These are phyloP conservation scores for Boletus rubropictus DNA, from an alignment of 768 basidiomycete species.

Conservation along the genomic window DNA sequence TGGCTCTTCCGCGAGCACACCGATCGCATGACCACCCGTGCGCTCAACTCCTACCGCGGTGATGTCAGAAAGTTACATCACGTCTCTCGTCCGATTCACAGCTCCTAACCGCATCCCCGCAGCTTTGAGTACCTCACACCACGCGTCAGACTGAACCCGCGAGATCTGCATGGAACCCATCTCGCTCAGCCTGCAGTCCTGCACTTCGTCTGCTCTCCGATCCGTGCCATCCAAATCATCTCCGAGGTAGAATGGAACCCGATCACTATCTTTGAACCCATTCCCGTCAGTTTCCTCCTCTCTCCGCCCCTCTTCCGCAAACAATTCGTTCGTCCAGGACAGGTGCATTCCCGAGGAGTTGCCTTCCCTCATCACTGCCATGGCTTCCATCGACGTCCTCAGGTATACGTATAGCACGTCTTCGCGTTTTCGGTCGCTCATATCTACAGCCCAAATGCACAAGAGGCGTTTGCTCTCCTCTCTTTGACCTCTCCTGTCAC, in stretches of 20 bases:
- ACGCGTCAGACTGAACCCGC: slow-evolving; percentile 63
- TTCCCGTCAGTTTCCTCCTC: slow-evolving; percentile 52
- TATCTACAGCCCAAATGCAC: slow-evolving; percentile 69
- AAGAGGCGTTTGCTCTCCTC: slow-evolving; percentile 70
- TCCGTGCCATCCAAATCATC: slow-evolving; percentile 60
- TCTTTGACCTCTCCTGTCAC: slow-evolving; percentile 43
- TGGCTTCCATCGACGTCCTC: slow-evolving; percentile 59
- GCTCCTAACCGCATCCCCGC: slow-evolving; percentile 10
- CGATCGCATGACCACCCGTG: slow-evolving; percentile 57
- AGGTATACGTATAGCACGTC: slow-evolving; percentile 41
- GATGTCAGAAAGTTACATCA: slow-evolving; percentile 58
- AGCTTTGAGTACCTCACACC: slow-evolving; percentile 80
- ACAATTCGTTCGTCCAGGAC: slow-evolving; percentile 40
- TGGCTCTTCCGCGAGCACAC: slow-evolving; percentile 69
- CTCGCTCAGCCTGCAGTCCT: slow-evolving; percentile 49
- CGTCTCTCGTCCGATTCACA: slow-evolving; percentile 1
- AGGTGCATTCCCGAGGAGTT: slow-evolving; percentile 78
- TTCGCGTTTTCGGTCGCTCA: slow-evolving; percentile 3
- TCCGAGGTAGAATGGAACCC: slow-evolving; percentile 69
- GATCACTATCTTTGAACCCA: slow-evolving; percentile 74
- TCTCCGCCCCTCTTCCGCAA: neutral
- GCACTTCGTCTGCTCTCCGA: slow-evolving; percentile 85
- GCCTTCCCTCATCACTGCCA: slow-evolving; percentile 52
- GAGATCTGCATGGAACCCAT: slow-evolving; percentile 53
- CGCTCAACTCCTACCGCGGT: slow-evolving; percentile 68